Conservation (phyloP, 2,329 filamentous ascomycete species). For the Claviceps maximensis region DNA sequence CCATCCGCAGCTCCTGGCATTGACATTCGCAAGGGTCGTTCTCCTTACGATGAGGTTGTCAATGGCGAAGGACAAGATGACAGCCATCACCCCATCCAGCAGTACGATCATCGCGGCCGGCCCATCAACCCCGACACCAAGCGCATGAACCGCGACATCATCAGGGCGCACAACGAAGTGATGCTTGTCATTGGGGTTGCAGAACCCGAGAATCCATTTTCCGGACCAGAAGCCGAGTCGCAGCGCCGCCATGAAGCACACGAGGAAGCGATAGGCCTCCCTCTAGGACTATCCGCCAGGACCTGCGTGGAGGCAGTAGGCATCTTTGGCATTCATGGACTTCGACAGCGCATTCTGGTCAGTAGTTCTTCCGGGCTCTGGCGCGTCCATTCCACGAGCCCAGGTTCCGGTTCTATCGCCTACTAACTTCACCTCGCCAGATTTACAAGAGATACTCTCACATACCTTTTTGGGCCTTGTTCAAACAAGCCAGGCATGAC, state of each 20-base stretch:
- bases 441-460: constrained; percentile 37
- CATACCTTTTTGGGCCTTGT: constrained; percentile 34
- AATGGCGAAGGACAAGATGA: constrained; percentile 33
- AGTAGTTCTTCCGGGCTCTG: constrained; percentile 6
- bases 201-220: constrained; percentile 36
- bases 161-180: constrained; percentile 48
- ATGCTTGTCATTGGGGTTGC: constrained; percentile 51
- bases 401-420: too few relatives aligned
- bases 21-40: constrained; percentile 33
- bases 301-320: constrained; percentile 27
- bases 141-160: constrained; percentile 41
- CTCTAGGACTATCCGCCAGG: constrained; percentile 21
- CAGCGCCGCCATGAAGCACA: constrained; percentile 31
- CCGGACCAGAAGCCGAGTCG: constrained; percentile 26
- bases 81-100: constrained; percentile 28
- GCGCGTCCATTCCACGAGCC: not conserved
- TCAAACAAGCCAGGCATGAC: constrained; percentile 13
- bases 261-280: constrained; percentile 33
- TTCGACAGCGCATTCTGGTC: constrained; percentile 42
- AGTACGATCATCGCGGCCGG: constrained; percentile 42
- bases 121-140: constrained; percentile 42
- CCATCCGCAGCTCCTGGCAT: constrained; percentile 1
- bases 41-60: constrained; percentile 45
- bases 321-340: constrained; percentile 38
- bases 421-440: constrained; percentile 17